phyloP scores from a whole-genome alignment of 345 rosid genomes.

The Lepidium sativum region DNA sequence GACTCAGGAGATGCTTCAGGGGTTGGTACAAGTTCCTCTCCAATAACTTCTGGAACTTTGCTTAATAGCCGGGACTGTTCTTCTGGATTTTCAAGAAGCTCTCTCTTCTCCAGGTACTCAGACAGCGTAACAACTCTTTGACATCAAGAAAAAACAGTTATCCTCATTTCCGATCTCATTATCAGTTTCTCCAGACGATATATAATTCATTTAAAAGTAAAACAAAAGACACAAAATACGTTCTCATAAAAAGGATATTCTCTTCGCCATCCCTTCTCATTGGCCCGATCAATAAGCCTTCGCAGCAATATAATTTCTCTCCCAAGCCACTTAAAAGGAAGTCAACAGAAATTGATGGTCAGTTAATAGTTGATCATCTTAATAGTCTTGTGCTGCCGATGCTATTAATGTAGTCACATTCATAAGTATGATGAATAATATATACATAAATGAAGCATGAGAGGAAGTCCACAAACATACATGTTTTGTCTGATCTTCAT shows the following conservation, averaged over 20 bases:
- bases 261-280: conserved; percentile 87
- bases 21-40: conserved; percentile 44
- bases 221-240: not conserved
- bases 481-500: conserved; percentile 66
- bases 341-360: conserved; percentile 9
- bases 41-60: conserved; percentile 59
- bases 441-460: conserved; percentile 6
- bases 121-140: conserved; percentile 38
- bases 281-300: conserved; percentile 60
- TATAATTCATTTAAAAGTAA: not conserved
- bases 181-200: not conserved
- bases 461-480: conserved; percentile 39
- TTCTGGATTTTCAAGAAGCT: conserved; percentile 54
- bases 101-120: conserved; percentile 67
- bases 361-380: conserved; percentile 9
- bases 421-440: not conserved
- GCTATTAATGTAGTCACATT: not conserved
- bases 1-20: conserved; percentile 18
- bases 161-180: not conserved
- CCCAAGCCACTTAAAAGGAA: conserved; percentile 52
- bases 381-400: not conserved
- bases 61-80: conserved; percentile 55
- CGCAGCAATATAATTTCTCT: conserved; percentile 50
- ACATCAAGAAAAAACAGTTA: conserved; percentile 46
- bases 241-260: conserved; percentile 66